phyloP scores from a whole-genome alignment of 192 early-diverging fungal species.

The Piromyces finnis region DNA sequence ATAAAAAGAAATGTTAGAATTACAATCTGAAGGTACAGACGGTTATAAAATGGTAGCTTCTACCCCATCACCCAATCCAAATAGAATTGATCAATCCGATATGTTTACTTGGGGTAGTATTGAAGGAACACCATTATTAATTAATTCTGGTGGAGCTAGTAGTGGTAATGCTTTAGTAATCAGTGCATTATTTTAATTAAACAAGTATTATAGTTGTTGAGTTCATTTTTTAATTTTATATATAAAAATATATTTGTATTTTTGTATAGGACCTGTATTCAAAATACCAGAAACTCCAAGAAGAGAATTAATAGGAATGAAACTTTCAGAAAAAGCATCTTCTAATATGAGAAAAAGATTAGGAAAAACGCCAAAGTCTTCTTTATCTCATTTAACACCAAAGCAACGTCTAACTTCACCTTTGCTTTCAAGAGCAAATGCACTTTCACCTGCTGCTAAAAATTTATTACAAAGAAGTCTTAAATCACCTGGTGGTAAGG shows the following conservation, averaged over 20 bases:
- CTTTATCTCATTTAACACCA: background rate
- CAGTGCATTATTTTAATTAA: background rate
- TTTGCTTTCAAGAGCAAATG: background rate
- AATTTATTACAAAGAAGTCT: background rate
- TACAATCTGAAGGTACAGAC: background rate
- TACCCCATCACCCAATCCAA: conserved; percentile 45
- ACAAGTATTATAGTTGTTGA: background rate
- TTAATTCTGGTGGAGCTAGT: conserved; percentile 16
- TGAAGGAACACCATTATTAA: conserved; percentile 56
- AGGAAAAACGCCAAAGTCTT: background rate
- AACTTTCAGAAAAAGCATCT: background rate
- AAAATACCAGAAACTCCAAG: background rate
- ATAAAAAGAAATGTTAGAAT: background rate
- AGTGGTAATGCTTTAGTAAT: too few relatives aligned
- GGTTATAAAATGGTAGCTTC: conserved; percentile 46
- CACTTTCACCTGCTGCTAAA: background rate
- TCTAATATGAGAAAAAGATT: background rate
- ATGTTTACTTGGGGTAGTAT: conserved; percentile 77
- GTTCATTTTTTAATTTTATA: too few relatives aligned
- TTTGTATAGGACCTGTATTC: background rate
- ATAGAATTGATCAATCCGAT: conserved; percentile 41
- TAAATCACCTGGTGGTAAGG: background rate
- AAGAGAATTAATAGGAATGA: background rate
- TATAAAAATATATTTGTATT: too few relatives aligned
- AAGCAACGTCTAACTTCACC: background rate